phyloP scores from a whole-genome alignment of 2,329 filamentous ascomycete species.

The Trichoderma hamatum region DNA sequence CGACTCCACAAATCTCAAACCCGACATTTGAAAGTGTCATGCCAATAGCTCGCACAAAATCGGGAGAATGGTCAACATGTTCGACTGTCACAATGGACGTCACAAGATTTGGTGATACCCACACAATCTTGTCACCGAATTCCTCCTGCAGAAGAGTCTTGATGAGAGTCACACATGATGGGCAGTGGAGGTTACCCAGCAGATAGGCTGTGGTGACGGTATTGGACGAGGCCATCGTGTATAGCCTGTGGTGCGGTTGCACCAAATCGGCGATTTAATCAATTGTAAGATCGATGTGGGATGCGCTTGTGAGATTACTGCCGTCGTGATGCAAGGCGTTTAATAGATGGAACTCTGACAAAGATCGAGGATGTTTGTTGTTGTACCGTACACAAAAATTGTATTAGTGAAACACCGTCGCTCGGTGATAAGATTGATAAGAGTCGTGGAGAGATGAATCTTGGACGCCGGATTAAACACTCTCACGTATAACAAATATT shows the following conservation, averaged over 20 bases:
- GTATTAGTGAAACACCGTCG: not conserved
- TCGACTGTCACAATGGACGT: conserved; percentile 68
- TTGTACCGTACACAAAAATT: not conserved
- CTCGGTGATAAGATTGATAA: not conserved
- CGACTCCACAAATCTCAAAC: conserved; percentile 60
- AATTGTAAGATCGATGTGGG: not conserved
- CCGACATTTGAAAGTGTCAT: conserved; percentile 58
- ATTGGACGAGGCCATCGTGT: conserved; percentile 37
- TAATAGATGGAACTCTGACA: not conserved
- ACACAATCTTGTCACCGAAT: conserved; percentile 51
- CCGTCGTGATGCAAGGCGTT: not conserved
- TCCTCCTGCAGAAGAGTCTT: conserved; percentile 57
- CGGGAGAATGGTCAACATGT: conserved; percentile 50
- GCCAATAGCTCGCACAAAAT: conserved; percentile 49
- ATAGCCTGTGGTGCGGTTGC: conserved; percentile 5
- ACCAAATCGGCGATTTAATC: conserved; percentile 1
- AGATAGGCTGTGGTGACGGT: conserved; percentile 63
- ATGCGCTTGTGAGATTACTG: not conserved
- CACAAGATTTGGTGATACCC: conserved; percentile 71
- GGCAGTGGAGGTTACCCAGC: conserved; percentile 76
- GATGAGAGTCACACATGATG: conserved; percentile 71
- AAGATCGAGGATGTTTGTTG: not conserved
- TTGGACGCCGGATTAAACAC: not conserved
- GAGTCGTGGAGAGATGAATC: not conserved
- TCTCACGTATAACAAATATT: not conserved